Conservation (phyloP, 495 filamentous ascomycete genomes). For the Sphaerosporella brunnea region DNA sequence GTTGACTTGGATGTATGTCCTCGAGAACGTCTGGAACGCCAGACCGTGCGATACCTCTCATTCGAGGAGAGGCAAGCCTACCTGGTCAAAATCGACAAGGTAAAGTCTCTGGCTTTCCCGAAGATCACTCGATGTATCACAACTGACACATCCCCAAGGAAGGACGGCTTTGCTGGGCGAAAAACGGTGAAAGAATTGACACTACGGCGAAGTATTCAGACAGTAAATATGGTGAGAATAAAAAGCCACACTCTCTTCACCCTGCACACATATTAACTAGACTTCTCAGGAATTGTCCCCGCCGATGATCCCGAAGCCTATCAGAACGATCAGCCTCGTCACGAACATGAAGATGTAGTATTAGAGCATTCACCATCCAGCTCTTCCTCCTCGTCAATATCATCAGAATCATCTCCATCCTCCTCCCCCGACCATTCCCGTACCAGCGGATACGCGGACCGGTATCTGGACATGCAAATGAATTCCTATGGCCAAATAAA, state of each 20-base stretch:
- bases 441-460: conserved; percentile 31
- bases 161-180: conserved; percentile 58
- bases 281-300: conserved; percentile 7
- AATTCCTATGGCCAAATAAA: background rate
- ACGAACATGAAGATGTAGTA: background rate
- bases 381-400: conserved; percentile 9
- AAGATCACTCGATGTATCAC: background rate
- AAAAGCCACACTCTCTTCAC: no score
- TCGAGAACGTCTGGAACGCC: conserved; percentile 46
- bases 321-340: background rate
- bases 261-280: conserved; percentile 52
- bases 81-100: conserved; percentile 45
- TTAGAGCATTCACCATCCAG: background rate
- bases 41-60: conserved; percentile 56
- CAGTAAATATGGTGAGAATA: conserved; percentile 36
- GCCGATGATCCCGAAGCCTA: background rate
- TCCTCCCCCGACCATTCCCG: conserved; percentile 15
- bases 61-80: conserved; percentile 56
- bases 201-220: conserved; percentile 63
- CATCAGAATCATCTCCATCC: conserved; percentile 12
- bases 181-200: conserved; percentile 57
- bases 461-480: conserved; percentile 31
- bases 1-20: conserved; percentile 42
- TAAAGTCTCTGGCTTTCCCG: background rate
- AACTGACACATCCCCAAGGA: conserved; percentile 20